These are phyloP conservation scores for Podospora tetraspora DNA, from an alignment of 495 filamentous ascomycete species.

Conservation along the genomic window DNA sequence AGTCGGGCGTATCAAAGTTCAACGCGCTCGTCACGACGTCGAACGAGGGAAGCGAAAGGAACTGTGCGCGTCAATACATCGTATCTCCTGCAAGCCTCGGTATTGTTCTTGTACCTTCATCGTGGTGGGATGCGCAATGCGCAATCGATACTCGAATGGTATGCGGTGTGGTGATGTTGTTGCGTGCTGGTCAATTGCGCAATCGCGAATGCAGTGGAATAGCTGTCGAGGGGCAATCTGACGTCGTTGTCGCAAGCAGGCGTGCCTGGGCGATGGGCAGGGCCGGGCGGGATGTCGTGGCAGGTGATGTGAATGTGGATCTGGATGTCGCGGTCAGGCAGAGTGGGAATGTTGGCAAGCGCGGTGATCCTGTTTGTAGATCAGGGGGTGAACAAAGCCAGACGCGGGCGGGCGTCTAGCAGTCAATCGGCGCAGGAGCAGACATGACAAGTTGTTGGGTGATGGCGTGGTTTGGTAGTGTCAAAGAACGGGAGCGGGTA, in stretches of 20 bases:
- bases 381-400: conserved; percentile 16
- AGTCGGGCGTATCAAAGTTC: conserved; percentile 89
- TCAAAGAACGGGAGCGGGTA: conserved; percentile 6
- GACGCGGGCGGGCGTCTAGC: conserved; percentile 20
- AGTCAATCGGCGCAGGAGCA: conserved; percentile 13
- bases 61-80: conserved; percentile 46
- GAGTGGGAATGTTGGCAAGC: not conserved
- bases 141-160: not conserved
- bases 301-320: not conserved
- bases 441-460: conserved; percentile 9
- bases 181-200: not conserved
- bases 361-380: not conserved
- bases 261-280: not conserved
- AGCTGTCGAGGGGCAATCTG: not conserved
- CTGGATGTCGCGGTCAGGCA: not conserved
- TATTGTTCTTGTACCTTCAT: conserved; percentile 34
- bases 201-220: not conserved
- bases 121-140: conserved; percentile 20
- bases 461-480: conserved; percentile 1
- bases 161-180: not conserved
- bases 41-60: conserved; percentile 81
- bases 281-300: not conserved
- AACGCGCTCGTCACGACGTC: conserved; percentile 83
- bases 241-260: not conserved
- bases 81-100: not conserved